Evolutionary conservation across 1,284 basidiomycete genomes (phyloP).

Genomic region (Apiotrichum gracile): DNA sequence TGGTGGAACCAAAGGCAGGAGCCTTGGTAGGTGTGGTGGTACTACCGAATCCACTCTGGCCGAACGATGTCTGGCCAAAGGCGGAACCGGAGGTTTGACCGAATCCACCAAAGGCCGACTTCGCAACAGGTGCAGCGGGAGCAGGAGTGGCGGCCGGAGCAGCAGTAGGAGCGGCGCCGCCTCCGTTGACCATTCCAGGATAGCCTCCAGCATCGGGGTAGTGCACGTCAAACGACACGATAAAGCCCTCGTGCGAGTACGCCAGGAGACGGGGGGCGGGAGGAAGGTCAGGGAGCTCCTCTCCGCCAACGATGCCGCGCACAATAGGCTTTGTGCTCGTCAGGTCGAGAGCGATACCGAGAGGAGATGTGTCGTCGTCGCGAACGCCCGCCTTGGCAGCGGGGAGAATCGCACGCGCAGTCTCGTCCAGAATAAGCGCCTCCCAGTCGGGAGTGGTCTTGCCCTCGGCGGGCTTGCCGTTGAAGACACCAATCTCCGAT

Average conservation of each 20-base stretch:
- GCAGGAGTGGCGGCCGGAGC: constrained; percentile 6
- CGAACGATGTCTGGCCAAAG: constrained; percentile 14
- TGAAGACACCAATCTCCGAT: constrained; percentile 44
- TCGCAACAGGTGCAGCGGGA: not conserved
- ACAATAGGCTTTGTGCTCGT: constrained; percentile 45
- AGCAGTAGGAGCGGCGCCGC: not conserved
- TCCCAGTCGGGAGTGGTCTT: constrained; percentile 45
- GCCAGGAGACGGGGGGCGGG: constrained; percentile 49
- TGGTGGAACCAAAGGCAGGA: constrained; percentile 2
- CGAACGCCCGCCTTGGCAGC: constrained; percentile 41
- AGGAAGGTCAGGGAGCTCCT: constrained; percentile 47
- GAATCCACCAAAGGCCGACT: constrained; percentile 12
- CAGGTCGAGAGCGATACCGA: constrained; percentile 52
- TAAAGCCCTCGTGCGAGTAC: constrained; percentile 51
- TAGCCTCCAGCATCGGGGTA: constrained; percentile 46
- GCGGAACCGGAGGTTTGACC: constrained; percentile 3
- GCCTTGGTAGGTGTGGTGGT: constrained; percentile 3
- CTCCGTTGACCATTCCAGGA: constrained; percentile 41
- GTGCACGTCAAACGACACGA: constrained; percentile 51
- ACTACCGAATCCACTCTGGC: not conserved
- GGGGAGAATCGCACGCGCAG: constrained; percentile 50
- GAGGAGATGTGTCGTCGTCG: constrained; percentile 48
- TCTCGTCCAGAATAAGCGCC: constrained; percentile 50
- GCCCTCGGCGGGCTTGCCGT: constrained; percentile 24
- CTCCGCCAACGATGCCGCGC: constrained; percentile 48